These are phyloP conservation scores for Sphagnum contortum DNA, from an alignment of 225 moss, liverwort and hornwort genomes.

Conservation along the genomic window DNA sequence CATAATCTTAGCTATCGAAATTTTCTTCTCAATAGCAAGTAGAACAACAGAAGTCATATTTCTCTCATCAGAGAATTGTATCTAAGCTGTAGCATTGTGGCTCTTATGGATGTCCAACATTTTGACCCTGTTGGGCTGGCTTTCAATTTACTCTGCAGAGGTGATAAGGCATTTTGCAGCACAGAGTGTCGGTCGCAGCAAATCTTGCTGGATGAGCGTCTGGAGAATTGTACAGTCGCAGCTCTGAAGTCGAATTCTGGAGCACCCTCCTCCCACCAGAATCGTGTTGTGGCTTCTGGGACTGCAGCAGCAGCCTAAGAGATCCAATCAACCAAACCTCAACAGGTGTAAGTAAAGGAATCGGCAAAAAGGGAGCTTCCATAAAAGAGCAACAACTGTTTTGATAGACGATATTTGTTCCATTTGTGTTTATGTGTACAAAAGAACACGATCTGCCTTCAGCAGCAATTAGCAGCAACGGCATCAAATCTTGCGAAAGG, in stretches of 20 bases:
- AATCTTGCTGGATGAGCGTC: slow-evolving; percentile 68
- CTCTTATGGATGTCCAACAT: not conserved
- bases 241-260: slow-evolving; percentile 33
- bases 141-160: slow-evolving; percentile 32
- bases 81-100: not conserved
- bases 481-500: too few relatives aligned
- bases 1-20: too few relatives aligned
- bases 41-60: not conserved
- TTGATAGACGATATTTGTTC: too few relatives aligned
- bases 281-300: slow-evolving; percentile 31
- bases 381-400: too few relatives aligned
- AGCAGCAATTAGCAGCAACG: too few relatives aligned
- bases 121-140: not conserved
- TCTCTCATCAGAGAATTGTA: too few relatives aligned
- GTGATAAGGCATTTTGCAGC: slow-evolving; percentile 87
- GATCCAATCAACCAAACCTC: too few relatives aligned
- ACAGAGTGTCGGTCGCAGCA: slow-evolving; percentile 79
- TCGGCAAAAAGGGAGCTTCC: too few relatives aligned
- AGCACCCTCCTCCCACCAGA: slow-evolving; percentile 26
- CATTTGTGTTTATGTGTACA: too few relatives aligned
- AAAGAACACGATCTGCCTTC: too few relatives aligned
- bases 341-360: too few relatives aligned
- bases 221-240: slow-evolving; percentile 57
- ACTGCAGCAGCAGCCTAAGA: slow-evolving; percentile 47
- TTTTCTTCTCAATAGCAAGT: too few relatives aligned